phyloP scores from a whole-genome alignment of 345 rosid species.

The Lepidium sativum region DNA sequence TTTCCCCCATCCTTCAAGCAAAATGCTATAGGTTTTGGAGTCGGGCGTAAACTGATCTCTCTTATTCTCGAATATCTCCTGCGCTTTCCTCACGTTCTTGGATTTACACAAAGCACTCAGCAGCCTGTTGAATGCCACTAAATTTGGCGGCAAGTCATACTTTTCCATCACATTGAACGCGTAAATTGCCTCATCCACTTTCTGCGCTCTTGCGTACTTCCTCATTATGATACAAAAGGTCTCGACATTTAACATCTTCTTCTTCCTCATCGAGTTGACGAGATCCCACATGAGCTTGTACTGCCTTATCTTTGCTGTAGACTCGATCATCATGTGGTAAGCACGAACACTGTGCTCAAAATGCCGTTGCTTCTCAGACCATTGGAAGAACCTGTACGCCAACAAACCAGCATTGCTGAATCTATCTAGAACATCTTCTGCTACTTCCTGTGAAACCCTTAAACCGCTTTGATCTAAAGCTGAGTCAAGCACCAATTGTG shows the following conservation, averaged over 20 bases:
- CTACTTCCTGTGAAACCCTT: constrained; percentile 47
- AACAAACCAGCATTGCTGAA: constrained; percentile 79
- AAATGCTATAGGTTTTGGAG: constrained; percentile 73
- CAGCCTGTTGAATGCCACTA: constrained; percentile 70
- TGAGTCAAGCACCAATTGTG: constrained; percentile 50
- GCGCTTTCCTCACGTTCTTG: constrained; percentile 85
- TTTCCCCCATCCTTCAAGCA: constrained; percentile 91
- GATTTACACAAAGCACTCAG: constrained; percentile 86
- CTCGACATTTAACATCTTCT: constrained; percentile 58
- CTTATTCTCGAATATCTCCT: constrained; percentile 65
- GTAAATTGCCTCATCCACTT: constrained; percentile 76
- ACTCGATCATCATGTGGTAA: constrained; percentile 63
- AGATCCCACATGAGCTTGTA: constrained; percentile 86
- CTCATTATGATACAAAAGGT: constrained; percentile 89
- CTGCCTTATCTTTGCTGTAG: constrained; percentile 77
- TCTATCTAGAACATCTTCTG: constrained; percentile 53
- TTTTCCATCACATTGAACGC: constrained; percentile 86
- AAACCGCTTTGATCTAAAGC: constrained; percentile 63
- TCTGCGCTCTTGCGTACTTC: constrained; percentile 68
- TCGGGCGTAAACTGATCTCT: constrained; percentile 46
- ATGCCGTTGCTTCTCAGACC: constrained; percentile 85
- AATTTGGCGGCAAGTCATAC: constrained; percentile 48
- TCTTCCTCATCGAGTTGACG: constrained; percentile 66
- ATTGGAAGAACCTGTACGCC: constrained; percentile 75
- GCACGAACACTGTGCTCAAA: constrained; percentile 59